Evolutionary conservation across 495 filamentous ascomycete genomes (phyloP), one percentile per base, ranked within the genome.

Genomic region (Thermothielavioides terrestris): DNA sequence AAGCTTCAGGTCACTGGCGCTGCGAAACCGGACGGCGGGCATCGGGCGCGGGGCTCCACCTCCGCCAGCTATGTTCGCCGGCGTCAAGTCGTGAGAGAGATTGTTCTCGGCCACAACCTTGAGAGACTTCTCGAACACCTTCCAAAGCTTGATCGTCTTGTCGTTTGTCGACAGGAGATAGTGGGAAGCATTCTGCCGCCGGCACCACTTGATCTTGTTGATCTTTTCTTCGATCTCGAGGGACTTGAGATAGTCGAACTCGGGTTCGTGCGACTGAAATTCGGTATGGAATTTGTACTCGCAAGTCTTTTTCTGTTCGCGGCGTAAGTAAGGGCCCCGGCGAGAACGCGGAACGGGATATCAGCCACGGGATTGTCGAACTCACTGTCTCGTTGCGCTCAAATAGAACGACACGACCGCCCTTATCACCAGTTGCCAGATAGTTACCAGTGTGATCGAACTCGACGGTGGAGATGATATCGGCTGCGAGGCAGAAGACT

Each of bases 131-230:
- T 98, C 92, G 55, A 95, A 98, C 50, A 98, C 94, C 69, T 98
- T 98, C 92, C 92, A 98, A 51, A 98, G 77, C 75, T 98, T 98
- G 78, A 98, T 98, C 35, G 92, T 98, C 73, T 98, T 98, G 74
- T 98, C 92, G 66, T 98, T 98, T 47, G 92, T 98, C 10, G 92
- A 97, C 37, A 98, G 83, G 22, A 98, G 83, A 68, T 95, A 98
- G 71, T 98, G 92, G 30, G 92, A 95, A 53, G 92, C 86, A 76
- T 98, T 98, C 68, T 95, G 89, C 69, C 92, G 82, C 60, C 86
- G 82, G 68, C 92, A 98, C 92, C 92, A 98, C 74, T 97, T 98
- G 70, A 98, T 98, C 76, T 98, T 98, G 78, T 98, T 98, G 78
- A 98, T 98, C 75, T 98, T 98, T 72, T 98, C 92, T 78, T 98